Conservation (phyloP, 1,139 yeast genomes). For the Saccharomycopsis hybrid region DNA sequence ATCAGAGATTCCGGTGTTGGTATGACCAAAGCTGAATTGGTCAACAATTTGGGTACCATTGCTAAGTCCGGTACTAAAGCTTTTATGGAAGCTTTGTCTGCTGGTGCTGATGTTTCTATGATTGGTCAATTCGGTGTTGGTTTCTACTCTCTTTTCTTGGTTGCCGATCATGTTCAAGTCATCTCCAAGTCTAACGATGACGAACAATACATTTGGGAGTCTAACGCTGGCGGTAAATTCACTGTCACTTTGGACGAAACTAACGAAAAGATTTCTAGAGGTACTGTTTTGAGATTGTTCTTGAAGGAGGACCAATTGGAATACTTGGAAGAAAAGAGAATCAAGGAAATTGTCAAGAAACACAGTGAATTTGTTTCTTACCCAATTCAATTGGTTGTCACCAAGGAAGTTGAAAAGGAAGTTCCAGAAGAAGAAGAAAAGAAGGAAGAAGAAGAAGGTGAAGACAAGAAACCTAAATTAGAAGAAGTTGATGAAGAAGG, state of each 20-base stretch:
- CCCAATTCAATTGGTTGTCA: conserved; percentile 97
- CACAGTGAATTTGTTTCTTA: conserved; percentile 99
- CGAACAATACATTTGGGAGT: conserved; percentile 99
- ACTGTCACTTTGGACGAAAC: conserved; percentile 87
- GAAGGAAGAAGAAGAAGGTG: conserved; percentile 48
- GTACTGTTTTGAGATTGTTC: conserved; percentile 93
- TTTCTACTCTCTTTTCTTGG: conserved; percentile 98
- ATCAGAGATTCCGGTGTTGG: conserved; percentile 99
- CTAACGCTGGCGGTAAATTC: conserved; percentile 99
- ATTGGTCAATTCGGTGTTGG: conserved; percentile 99
- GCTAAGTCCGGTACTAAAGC: conserved; percentile 99
- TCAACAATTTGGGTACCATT: conserved; percentile 99
- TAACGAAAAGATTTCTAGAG: conserved; percentile 86
- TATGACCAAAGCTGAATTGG: conserved; percentile 99
- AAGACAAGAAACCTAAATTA: conserved; percentile 51
- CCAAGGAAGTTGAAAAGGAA: conserved; percentile 97
- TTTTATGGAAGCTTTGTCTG: conserved; percentile 98
- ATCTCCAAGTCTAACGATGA: conserved; percentile 98
- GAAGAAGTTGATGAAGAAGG: conserved; percentile 66
- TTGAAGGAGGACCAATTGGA: conserved; percentile 98
- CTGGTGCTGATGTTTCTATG: conserved; percentile 99
- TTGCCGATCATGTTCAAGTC: conserved; percentile 98
- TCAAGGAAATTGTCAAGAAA: conserved; percentile 98
- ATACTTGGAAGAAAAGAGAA: conserved; percentile 98
- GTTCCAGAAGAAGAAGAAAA: conserved; percentile 71